phyloP scores from a whole-genome alignment of 2,329 filamentous ascomycete species.

The Pseudogymnoascus sp. region DNA sequence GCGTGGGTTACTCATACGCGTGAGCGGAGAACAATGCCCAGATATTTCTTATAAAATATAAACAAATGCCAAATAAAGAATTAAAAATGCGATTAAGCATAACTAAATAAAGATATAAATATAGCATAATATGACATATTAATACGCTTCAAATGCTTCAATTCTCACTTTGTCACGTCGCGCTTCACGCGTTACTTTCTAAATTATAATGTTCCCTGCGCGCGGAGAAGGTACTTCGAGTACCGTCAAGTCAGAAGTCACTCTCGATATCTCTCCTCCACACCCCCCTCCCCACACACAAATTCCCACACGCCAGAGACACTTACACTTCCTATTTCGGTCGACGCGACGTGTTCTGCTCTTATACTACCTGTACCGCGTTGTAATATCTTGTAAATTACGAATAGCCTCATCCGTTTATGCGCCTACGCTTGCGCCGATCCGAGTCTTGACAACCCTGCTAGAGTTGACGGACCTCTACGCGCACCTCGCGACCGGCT shows the following conservation, averaged over 20 bases:
- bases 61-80: background rate
- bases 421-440: constrained; percentile 1
- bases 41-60: background rate
- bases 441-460: background rate
- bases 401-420: constrained; percentile 1
- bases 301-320: constrained; percentile 5
- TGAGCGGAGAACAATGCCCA: background rate
- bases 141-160: background rate
- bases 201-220: background rate
- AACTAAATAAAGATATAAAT: background rate
- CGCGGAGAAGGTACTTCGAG: background rate
- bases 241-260: background rate
- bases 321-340: constrained; percentile 13
- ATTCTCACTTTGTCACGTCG: background rate
- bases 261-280: background rate
- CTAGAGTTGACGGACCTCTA: background rate
- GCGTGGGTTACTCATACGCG: constrained; percentile 1
- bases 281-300: background rate
- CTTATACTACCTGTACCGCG: constrained; percentile 5
- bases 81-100: background rate
- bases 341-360: constrained; percentile 9
- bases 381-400: constrained; percentile 2
- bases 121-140: background rate
- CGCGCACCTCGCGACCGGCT: background rate
- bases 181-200: background rate